Evolutionary conservation across 192 early-diverging fungal genomes (phyloP).

Genomic region (Coemansia sp.): DNA sequence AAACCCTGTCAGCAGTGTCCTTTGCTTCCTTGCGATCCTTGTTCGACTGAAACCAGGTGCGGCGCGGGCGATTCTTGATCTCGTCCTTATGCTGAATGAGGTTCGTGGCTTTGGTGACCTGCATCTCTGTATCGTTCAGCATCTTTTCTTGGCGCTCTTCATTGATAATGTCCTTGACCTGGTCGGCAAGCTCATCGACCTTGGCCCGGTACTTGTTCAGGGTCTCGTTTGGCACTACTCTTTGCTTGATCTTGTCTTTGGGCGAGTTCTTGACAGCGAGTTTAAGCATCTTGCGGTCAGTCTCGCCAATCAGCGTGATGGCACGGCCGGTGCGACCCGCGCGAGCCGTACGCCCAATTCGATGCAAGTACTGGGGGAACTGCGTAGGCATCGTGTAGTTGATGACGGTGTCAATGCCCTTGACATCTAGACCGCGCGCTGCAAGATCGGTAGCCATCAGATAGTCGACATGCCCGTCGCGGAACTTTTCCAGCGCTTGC

Average conservation of each 20-base stretch:
- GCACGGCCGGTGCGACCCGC: slow-evolving; percentile 81
- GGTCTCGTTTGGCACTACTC: slow-evolving; percentile 77
- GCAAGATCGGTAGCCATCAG: slow-evolving; percentile 96
- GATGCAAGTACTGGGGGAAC: slow-evolving; percentile 90
- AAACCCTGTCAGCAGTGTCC: slow-evolving; percentile 1
- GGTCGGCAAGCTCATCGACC: slow-evolving; percentile 62
- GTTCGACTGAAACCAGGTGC: slow-evolving; percentile 91
- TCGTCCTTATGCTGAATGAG: slow-evolving; percentile 78
- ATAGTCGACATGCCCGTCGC: slow-evolving; percentile 79
- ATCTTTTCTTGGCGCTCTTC: slow-evolving; percentile 80
- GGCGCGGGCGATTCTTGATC: slow-evolving; percentile 81
- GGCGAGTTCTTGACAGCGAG: slow-evolving; percentile 81
- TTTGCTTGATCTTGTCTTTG: slow-evolving; percentile 77
- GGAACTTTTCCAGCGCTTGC: slow-evolving; percentile 85
- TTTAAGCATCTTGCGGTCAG: slow-evolving; percentile 90
- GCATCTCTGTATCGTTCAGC: slow-evolving; percentile 84
- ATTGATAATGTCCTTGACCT: slow-evolving; percentile 62
- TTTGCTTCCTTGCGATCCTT: slow-evolving; percentile 69
- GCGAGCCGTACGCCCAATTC: slow-evolving; percentile 95
- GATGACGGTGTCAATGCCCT: slow-evolving; percentile 94
- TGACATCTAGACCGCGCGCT: slow-evolving; percentile 94
- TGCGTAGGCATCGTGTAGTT: slow-evolving; percentile 97
- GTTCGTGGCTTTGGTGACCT: slow-evolving; percentile 80
- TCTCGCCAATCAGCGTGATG: slow-evolving; percentile 86
- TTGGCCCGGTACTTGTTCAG: slow-evolving; percentile 71